Percentiles rank a stretch among this genome's conserved stretches.
Conservation (phyloP, 1,284 basidiomycete species). For the Cyathus pygmaeus region DNA sequence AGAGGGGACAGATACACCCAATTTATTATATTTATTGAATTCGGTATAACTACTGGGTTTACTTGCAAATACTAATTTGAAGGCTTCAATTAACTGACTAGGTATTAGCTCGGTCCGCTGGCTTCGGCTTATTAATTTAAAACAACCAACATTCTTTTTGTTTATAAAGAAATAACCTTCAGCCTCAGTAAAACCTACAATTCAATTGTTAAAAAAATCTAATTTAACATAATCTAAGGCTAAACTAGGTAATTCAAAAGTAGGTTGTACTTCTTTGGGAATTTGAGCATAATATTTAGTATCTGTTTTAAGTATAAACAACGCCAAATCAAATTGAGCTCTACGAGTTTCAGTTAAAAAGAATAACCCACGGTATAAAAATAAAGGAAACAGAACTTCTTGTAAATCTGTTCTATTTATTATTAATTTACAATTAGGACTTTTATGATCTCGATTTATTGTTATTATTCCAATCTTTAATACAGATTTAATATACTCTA, state of each 20-base stretch:
- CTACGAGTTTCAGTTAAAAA: not conserved
- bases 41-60: not conserved
- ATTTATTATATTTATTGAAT: not conserved
- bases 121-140: not conserved
- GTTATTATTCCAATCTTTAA: not conserved
- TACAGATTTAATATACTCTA: not conserved
- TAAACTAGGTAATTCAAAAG: not conserved
- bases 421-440: not conserved
- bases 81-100: not conserved
- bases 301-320: not conserved
- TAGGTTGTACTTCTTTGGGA: not conserved
- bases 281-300: not conserved
- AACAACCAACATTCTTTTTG: not conserved
- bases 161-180: not conserved
- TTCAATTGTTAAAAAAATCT: not conserved
- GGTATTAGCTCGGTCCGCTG: no score
- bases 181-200: not conserved
- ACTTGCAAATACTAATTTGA: not conserved
- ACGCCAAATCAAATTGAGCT: not conserved
- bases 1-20: no score
- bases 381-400: not conserved
- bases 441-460: not conserved
- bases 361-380: not conserved
- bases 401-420: not conserved
- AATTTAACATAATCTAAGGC: not conserved